phyloP scores from a whole-genome alignment of 2,329 filamentous ascomycete species.

The Didymella glomerata region DNA sequence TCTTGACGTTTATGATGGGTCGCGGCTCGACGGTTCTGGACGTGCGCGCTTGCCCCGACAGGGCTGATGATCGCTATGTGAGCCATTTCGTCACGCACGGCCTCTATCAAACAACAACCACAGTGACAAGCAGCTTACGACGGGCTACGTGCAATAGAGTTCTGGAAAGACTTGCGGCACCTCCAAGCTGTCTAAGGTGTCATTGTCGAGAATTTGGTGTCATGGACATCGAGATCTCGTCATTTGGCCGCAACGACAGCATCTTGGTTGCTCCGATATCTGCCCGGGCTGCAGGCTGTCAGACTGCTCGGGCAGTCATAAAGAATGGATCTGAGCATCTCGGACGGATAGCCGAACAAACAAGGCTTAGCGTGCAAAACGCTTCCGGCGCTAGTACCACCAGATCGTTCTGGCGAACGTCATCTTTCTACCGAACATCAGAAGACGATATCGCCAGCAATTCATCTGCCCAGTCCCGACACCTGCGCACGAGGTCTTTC shows the following conservation, averaged over 20 bases:
- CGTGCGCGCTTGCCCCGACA: conserved; percentile 16
- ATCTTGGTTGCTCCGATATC: conserved; percentile 7
- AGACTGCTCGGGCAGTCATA: conserved; percentile 2
- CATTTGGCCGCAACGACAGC: not conserved
- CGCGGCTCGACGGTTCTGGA: conserved; percentile 11
- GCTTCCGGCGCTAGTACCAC: conserved; percentile 13
- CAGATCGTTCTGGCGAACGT: conserved; percentile 9
- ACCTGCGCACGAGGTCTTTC: not conserved
- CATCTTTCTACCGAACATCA: conserved; percentile 4
- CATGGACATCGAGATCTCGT: not conserved
- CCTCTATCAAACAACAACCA: conserved; percentile 9
- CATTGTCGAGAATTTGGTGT: no score
- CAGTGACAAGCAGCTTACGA: not conserved
- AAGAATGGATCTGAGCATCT: conserved; percentile 6
- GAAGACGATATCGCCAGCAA: not conserved
- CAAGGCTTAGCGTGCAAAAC: not conserved
- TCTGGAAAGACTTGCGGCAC: not conserved
- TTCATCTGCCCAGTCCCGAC: conserved; percentile 5
- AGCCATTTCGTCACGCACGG: conserved; percentile 6
- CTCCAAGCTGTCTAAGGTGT: not conserved
- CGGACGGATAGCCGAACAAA: not conserved
- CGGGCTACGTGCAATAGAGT: not conserved
- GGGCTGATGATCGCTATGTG: conserved; percentile 13
- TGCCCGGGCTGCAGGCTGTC: conserved; percentile 10
- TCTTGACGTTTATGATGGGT: conserved; percentile 21